A percentile compares a stretch with the other conserved stretches of the same genome.
Conservation (phyloP, 2,329 filamentous ascomycete genomes). For the Colletotrichum echinochloae region DNA sequence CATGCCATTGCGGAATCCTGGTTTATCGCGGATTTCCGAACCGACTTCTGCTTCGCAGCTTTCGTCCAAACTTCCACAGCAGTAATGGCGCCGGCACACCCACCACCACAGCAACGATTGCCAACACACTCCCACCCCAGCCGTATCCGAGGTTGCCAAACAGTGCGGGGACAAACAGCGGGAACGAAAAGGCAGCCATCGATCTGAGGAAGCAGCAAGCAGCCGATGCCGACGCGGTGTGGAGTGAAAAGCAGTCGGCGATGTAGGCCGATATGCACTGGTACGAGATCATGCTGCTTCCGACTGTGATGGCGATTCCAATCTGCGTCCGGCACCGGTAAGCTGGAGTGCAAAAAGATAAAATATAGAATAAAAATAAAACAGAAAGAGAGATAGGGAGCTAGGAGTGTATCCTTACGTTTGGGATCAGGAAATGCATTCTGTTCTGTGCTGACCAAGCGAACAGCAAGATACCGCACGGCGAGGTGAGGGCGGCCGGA, state of each 20-base stretch:
- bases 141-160: slow-evolving; percentile 53
- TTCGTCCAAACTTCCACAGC: slow-evolving; percentile 56
- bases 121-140: slow-evolving; percentile 55
- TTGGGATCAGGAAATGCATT: slow-evolving; percentile 65
- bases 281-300: slow-evolving; percentile 28
- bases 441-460: slow-evolving; percentile 57
- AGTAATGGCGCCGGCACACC: slow-evolving; percentile 52
- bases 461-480: slow-evolving; percentile 55
- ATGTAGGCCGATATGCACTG: slow-evolving; percentile 48
- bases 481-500: slow-evolving; percentile 59
- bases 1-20: too few species aligned
- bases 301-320: slow-evolving; percentile 14
- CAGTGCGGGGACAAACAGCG: slow-evolving; percentile 59
- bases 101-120: slow-evolving; percentile 52
- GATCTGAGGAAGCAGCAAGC: slow-evolving; percentile 59
- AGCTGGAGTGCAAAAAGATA: background rate
- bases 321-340: background rate
- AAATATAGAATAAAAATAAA: too few species aligned
- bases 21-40: background rate
- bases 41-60: slow-evolving; percentile 44
- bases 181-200: slow-evolving; percentile 61
- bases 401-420: slow-evolving; percentile 21
- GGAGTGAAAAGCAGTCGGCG: slow-evolving; percentile 59
- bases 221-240: slow-evolving; percentile 60
- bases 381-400: too few species aligned